phyloP scores from a whole-genome alignment of 176 grass and related monocot genomes.

The Zoysia pacifica region DNA sequence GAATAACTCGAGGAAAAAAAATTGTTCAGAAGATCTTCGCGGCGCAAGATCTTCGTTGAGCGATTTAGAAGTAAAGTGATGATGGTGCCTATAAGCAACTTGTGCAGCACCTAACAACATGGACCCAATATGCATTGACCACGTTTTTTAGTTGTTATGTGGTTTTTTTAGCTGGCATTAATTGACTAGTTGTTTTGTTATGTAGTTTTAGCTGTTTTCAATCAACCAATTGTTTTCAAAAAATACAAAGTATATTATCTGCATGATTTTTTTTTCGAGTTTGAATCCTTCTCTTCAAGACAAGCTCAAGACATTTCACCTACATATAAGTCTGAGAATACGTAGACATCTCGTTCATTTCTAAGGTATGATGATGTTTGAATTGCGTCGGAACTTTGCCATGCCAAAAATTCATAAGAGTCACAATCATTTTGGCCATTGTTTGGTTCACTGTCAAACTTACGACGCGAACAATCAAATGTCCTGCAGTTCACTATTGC shows the following conservation, averaged over 20 bases:
- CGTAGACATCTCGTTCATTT: not conserved
- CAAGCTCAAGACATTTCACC: not conserved
- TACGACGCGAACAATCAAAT: too few species aligned
- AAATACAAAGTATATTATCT: not conserved
- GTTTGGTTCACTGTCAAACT: too few species aligned
- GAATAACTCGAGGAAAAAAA: not conserved
- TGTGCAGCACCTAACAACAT: not conserved
- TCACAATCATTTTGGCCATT: too few species aligned
- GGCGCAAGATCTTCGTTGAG: not conserved
- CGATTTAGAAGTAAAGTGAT: constrained; percentile 7
- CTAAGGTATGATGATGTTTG: not conserved
- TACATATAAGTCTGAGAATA: not conserved
- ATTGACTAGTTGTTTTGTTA: not conserved
- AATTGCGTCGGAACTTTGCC: too few species aligned
- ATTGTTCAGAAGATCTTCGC: not conserved
- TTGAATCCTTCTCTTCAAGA: not conserved
- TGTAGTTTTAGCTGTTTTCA: not conserved
- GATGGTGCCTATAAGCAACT: not conserved
- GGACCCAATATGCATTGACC: not conserved
- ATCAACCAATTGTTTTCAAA: not conserved
- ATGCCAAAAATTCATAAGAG: too few species aligned
- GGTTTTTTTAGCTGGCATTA: too few species aligned
- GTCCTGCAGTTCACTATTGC: too few species aligned
- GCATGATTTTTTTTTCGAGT: not conserved
- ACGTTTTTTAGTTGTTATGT: not conserved